Percentiles rank a stretch among this genome's conserved stretches.
Evolutionary conservation across 805 yeast species (phyloP).

Genomic region (Yamadazyma sp.): DNA sequence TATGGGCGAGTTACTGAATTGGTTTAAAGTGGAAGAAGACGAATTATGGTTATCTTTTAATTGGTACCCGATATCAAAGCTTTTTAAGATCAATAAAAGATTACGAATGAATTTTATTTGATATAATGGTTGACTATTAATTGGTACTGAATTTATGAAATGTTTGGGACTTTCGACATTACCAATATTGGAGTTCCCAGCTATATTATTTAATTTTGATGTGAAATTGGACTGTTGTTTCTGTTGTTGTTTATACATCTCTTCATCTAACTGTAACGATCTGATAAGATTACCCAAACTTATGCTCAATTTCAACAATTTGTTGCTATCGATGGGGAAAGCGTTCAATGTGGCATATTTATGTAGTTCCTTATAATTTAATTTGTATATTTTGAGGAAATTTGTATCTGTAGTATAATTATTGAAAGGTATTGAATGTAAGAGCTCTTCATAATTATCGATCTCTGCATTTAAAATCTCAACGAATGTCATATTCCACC

Average conservation of each 20-base stretch:
- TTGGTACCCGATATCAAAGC: conserved; percentile 36
- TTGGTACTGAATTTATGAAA: conserved; percentile 11
- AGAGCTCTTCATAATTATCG: conserved; percentile 20
- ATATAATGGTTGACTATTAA: conserved; percentile 21
- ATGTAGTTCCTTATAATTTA: conserved; percentile 20
- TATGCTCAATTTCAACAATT: conserved; percentile 38
- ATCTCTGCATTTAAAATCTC: conserved; percentile 11
- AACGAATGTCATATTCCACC: conserved; percentile 9
- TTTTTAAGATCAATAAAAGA: conserved; percentile 31
- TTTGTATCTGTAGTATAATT: conserved; percentile 14
- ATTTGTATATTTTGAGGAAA: conserved; percentile 32
- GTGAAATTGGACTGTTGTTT: conserved; percentile 6
- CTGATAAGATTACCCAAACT: conserved; percentile 41
- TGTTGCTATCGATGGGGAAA: conserved; percentile 34
- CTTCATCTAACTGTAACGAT: conserved; percentile 34
- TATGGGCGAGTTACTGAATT: conserved; percentile 32
- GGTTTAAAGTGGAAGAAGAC: conserved; percentile 11
- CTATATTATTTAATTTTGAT: conserved; percentile 3
- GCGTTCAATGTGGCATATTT: conserved; percentile 7
- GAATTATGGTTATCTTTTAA: conserved; percentile 4
- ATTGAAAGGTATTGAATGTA: conserved; percentile 34
- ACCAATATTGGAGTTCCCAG: not conserved
- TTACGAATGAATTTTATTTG: conserved; percentile 34
- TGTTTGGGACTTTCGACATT: conserved; percentile 14
- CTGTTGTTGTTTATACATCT: conserved; percentile 23